Evolutionary conservation across 116 monocot genomes (phyloP).

Genomic region (Iris pallida): DNA sequence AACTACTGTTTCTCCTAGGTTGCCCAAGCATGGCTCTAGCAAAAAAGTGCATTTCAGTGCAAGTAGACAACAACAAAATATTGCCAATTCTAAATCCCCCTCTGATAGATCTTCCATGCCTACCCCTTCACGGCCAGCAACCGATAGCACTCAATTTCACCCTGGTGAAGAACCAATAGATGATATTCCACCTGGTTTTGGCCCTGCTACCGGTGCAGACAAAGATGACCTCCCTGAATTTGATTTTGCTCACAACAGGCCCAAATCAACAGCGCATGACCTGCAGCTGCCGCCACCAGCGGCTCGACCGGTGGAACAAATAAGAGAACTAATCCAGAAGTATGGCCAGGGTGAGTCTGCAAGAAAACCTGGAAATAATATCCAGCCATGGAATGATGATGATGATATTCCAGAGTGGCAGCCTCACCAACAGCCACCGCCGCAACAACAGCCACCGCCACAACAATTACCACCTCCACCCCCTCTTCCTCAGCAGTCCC

Average conservation of each 20-base stretch:
- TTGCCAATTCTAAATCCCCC: not conserved
- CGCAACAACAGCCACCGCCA: conserved; percentile 5
- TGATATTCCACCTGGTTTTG: conserved; percentile 96
- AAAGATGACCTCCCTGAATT: conserved; percentile 92
- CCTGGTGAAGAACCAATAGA: conserved; percentile 32
- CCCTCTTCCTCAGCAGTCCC: conserved; percentile 6
- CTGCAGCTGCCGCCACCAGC: not conserved
- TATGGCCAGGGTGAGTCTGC: conserved; percentile 53
- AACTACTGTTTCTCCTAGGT: conserved; percentile 37
- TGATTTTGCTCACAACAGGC: conserved; percentile 32
- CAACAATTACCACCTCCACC: conserved; percentile 9
- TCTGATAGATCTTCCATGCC: not conserved
- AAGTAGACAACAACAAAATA: conserved; percentile 29
- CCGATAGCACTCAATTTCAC: not conserved
- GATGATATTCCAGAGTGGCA: conserved; percentile 84
- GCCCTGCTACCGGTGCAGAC: conserved; percentile 38
- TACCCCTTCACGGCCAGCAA: conserved; percentile 1
- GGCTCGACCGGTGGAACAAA: conserved; percentile 41
- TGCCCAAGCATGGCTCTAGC: conserved; percentile 28
- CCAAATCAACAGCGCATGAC: not conserved
- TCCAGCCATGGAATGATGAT: conserved; percentile 49
- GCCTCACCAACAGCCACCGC: conserved; percentile 18
- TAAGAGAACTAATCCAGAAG: conserved; percentile 67
- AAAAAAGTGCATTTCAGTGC: conserved; percentile 30
- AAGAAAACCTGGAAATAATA: conserved; percentile 15